phyloP scores from a whole-genome alignment of 176 grass and related monocot genomes.

The Ampelocalamus luodianensis region DNA sequence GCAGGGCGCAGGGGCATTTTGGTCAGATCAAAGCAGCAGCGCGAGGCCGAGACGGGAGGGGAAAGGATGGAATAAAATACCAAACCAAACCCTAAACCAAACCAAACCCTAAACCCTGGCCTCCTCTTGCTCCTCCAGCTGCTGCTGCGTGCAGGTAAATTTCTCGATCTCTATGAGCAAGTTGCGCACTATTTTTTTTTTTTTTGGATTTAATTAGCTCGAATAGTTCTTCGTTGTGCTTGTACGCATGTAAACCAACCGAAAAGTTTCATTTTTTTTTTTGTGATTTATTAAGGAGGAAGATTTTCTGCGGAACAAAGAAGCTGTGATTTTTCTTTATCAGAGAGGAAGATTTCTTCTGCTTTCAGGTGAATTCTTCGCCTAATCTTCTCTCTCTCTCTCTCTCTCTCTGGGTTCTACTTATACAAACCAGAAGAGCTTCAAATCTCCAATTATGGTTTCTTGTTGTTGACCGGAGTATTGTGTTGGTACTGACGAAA shows the following conservation, averaged over 20 bases:
- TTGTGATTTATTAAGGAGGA: conserved; percentile 25
- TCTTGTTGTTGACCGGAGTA: background rate
- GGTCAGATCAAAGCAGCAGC: conserved; percentile 11
- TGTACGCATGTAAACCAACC: background rate
- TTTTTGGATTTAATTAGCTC: background rate
- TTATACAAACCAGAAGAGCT: background rate
- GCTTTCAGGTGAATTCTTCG: background rate
- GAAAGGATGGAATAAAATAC: background rate
- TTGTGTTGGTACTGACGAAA: background rate
- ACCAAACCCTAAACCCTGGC: conserved; percentile 50
- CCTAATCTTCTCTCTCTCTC: background rate
- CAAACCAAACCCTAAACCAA: too few species aligned
- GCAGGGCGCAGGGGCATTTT: conserved; percentile 8
- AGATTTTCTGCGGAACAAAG: background rate
- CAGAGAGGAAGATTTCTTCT: background rate
- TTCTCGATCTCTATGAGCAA: background rate
- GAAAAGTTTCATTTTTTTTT: background rate
- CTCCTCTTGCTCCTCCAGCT: background rate
- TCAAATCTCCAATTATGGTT: background rate
- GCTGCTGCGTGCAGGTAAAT: background rate
- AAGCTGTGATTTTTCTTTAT: background rate
- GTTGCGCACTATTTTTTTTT: background rate
- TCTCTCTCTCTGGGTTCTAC: background rate
- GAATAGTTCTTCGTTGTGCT: background rate
- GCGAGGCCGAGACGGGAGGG: too few species aligned